Base-by-base conservation (phyloP, 2,329 filamentous ascomycete species). In the Fusarium brevicatenulatum region DNA sequence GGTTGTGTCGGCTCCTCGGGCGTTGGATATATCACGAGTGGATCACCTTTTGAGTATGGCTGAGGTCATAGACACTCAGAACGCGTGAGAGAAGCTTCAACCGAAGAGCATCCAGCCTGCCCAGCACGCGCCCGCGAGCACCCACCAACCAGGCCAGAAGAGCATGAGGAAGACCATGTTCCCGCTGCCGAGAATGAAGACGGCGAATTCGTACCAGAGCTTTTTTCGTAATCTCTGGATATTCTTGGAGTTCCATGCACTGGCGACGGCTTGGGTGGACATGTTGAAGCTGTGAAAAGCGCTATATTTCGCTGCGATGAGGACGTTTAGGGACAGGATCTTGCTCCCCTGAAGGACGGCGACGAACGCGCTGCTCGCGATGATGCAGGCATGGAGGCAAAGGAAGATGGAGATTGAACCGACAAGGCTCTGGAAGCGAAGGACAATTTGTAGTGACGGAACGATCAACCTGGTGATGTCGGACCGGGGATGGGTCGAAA, bases 81-180 rank as follows among this genome's bases (percentile, higher is more conserved):
- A 23, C 63, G 44, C 58, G 53, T 46, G 43, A n/a, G 37, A 19
- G 28, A 55, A n/a, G 61, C 52, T 70, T 83, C 81, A 84, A 18
- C 78, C 78, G 61, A 78, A 71, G 57, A 81, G 78, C 63, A 75
- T 72, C 78, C 81, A 85, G 40, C 79, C 46, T 7, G 77, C 77
- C 71, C 82, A 80, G 4, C 78, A 68, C n/a, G 78, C 71, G 11
- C 82, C 78, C 4, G 76, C 85, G 36, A 90, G 66, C 34, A 89
- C 67, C 66, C 84, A 80, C 88, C 88, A 90, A 1, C 88, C 88
- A 0, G 88, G 88, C 88, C 88, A 90, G 72, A 90, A 87, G 70
- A 89, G 68, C 66, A 89, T 50, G 37, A 89, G 77, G 68, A 86
- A 82, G 62, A 90, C 50, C 36, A 80, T 76, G 69, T 88, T 88